These are phyloP conservation scores for Melastoma candidum DNA, from an alignment of 441 rosid genomes.

Conservation along the genomic window DNA sequence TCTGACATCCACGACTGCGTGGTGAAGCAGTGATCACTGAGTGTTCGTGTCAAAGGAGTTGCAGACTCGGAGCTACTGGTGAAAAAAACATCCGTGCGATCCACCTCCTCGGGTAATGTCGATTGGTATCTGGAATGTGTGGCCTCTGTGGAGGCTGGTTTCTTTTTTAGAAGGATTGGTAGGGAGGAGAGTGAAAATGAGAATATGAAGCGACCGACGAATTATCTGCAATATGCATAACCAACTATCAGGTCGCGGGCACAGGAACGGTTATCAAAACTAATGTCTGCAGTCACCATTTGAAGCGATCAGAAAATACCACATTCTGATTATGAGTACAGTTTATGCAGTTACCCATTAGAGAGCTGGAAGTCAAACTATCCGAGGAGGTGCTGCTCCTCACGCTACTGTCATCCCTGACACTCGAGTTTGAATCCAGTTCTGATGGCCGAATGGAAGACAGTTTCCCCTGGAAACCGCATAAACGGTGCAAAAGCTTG, in stretches of 20 bases:
- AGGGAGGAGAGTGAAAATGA: conserved; percentile 26
- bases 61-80: conserved; percentile 25
- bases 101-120: conserved; percentile 31
- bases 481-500: conserved; percentile 70
- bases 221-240: conserved; percentile 23
- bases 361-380: conserved; percentile 36
- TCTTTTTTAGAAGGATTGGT: conserved; percentile 21
- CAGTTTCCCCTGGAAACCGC: conserved; percentile 72
- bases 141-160: conserved; percentile 24
- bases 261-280: neutral
- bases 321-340: too few relatives aligned
- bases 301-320: neutral
- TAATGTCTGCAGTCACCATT: neutral
- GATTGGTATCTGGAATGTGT: conserved; percentile 29
- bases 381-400: conserved; percentile 34
- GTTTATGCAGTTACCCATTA: conserved; percentile 28
- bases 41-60: conserved; percentile 30
- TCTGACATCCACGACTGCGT: conserved; percentile 40
- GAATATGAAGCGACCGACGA: conserved; percentile 24
- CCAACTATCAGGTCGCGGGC: neutral
- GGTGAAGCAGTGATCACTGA: conserved; percentile 34
- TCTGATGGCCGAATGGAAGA: conserved; percentile 73
- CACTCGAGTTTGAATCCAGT: conserved; percentile 35
- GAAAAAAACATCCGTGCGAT: conserved; percentile 26
- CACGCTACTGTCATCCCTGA: conserved; percentile 34